Base-by-base conservation (phyloP, 345 rosid genomes). In the Odontarrhena argentea region DNA sequence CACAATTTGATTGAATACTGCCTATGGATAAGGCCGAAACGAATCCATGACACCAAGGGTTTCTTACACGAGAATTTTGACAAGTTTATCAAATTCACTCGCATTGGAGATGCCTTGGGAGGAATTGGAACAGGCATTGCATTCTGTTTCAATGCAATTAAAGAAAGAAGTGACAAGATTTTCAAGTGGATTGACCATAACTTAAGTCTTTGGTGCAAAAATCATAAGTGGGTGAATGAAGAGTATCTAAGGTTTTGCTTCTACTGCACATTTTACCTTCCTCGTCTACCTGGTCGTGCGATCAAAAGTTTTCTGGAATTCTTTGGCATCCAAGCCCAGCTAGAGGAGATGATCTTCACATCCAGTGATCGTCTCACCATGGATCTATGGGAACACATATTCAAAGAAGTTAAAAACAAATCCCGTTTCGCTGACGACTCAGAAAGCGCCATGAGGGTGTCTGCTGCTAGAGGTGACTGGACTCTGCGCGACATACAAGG, bases 381-480 rank as follows among this genome's bases (percentile, higher is more conserved):
- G 36, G 70, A 83, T 53, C 72, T 86, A 12, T 86, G 92, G 89
- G 25, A 60, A 7, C 79, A 80, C 43, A 86, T 88, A 34, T 81
- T 83, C 46, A 0, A 2, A 1, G 82, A 86, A 67, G 69, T 84
- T 47, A 35, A 24, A 22, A 7, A 34, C 0, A 88, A 86, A 73
- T 77, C 87, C 3, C n/a, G 12, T 0, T 42, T 58, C 0, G 84
- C 86, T 8, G 81, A 80, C 2, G 74, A 82, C 59, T 65, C 78
- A 5, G 80, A 80, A 36, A 69, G 72, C 7, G 82, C 85, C 37
- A 82, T 64, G 75, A 76, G 71, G 58, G 79, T 83, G 24, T 77
- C 76, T 37, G 60, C 81, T 1, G 84, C 89, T 3, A 80, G 80
- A 66, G 93, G 96, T 3, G 84, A 86, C 2, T 79, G 85, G 84